These are phyloP conservation scores for Blastobotrys elegans DNA, from an alignment of 1,139 yeast species.

Conservation along the genomic window DNA sequence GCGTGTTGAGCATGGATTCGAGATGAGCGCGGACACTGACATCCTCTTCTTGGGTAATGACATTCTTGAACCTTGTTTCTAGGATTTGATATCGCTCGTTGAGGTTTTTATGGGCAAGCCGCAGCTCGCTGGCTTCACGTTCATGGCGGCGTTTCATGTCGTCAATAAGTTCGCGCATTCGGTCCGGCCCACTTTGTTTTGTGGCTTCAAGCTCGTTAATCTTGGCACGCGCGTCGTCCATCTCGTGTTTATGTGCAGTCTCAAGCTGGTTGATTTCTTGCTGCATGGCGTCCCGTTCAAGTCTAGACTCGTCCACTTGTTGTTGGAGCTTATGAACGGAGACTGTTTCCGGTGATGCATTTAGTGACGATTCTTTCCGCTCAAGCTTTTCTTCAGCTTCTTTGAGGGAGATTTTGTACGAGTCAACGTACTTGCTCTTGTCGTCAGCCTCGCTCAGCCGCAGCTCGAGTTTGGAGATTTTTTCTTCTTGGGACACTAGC, in stretches of 20 bases:
- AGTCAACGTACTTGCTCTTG: slow-evolving; percentile 15
- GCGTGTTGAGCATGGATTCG: slow-evolving; percentile 13
- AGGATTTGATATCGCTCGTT: slow-evolving; percentile 21
- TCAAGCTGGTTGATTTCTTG: slow-evolving; percentile 15
- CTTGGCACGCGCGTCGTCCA: slow-evolving; percentile 20
- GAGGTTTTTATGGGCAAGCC: slow-evolving; percentile 25
- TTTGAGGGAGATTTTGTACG: slow-evolving; percentile 21
- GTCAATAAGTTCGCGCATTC: slow-evolving; percentile 19
- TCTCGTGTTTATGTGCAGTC: slow-evolving; percentile 14
- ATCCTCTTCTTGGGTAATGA: slow-evolving; percentile 14
- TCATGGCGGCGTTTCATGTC: slow-evolving; percentile 20
- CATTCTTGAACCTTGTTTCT: slow-evolving; percentile 18
- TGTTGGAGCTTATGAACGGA: not conserved
- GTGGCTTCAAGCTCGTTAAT: slow-evolving; percentile 14
- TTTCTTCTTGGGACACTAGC: slow-evolving; percentile 18
- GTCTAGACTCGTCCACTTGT: slow-evolving; percentile 10
- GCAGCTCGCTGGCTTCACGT: slow-evolving; percentile 22
- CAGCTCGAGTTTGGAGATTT: slow-evolving; percentile 24
- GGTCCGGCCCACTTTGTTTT: slow-evolving; percentile 9
- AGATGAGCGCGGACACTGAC: slow-evolving; percentile 4
- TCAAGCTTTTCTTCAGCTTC: slow-evolving; percentile 23
- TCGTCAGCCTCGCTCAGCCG: slow-evolving; percentile 20
- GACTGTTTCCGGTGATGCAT: not conserved
- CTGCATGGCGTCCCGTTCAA: slow-evolving; percentile 14
- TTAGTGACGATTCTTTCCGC: slow-evolving; percentile 11